phyloP scores from a whole-genome alignment of 495 filamentous ascomycete genomes.

The Neurospora sp. region DNA sequence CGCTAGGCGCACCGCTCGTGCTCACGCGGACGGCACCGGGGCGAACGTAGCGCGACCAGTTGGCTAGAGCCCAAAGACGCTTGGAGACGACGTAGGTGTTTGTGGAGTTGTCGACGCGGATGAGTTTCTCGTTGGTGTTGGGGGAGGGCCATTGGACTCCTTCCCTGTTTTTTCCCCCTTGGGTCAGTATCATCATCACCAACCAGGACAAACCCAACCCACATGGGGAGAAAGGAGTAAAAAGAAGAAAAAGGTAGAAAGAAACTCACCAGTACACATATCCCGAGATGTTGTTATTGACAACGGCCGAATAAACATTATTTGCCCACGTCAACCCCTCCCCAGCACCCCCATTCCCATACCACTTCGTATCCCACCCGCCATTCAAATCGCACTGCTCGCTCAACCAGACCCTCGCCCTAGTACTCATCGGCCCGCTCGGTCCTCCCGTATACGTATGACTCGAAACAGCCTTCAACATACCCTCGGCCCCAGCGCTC shows the following conservation, averaged over 20 bases:
- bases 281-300: slow-evolving; percentile 32
- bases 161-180: slow-evolving; percentile 14
- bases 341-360: slow-evolving; percentile 32
- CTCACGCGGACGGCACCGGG: slow-evolving; percentile 37
- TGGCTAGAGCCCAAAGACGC: slow-evolving; percentile 46
- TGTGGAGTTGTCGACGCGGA: slow-evolving; percentile 30
- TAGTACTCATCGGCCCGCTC: slow-evolving; percentile 20
- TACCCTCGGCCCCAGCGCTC: slow-evolving; percentile 17
- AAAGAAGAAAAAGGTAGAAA: neutral
- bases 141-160: slow-evolving; percentile 39
- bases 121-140: slow-evolving; percentile 36
- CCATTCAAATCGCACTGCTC: slow-evolving; percentile 39
- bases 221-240: neutral
- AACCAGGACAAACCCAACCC: no score
- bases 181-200: no score
- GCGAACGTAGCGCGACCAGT: slow-evolving; percentile 37
- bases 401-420: slow-evolving; percentile 26
- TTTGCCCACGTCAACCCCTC: slow-evolving; percentile 50
- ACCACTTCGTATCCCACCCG: slow-evolving; percentile 38
- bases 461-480: slow-evolving; percentile 25
- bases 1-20: slow-evolving; percentile 14
- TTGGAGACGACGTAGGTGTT: slow-evolving; percentile 30
- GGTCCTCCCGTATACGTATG: slow-evolving; percentile 31
- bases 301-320: slow-evolving; percentile 38
- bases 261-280: slow-evolving; percentile 36